Evolutionary conservation across 2,329 filamentous ascomycete genomes (phyloP).

Genomic region (Venturiaceae sp.): DNA sequence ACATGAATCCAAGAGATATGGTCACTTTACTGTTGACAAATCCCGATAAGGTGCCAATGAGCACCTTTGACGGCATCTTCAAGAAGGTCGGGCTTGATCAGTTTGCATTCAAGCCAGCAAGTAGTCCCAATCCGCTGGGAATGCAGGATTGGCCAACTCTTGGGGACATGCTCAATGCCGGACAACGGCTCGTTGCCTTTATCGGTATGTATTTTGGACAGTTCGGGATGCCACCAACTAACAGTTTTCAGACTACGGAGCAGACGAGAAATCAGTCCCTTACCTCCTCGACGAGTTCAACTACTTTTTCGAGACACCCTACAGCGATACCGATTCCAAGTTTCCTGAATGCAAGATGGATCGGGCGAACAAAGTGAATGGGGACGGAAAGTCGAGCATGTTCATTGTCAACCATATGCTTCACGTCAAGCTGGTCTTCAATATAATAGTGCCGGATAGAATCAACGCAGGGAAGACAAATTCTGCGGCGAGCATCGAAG

Average conservation of each 20-base stretch:
- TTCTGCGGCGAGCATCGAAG: conserved; percentile 34
- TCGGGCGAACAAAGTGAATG: conserved; percentile 51
- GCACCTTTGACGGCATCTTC: conserved; percentile 38
- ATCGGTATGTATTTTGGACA: conserved; percentile 38
- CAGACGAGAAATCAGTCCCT: conserved; percentile 25
- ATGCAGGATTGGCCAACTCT: conserved; percentile 59
- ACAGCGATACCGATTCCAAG: conserved; percentile 47
- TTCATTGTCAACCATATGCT: conserved; percentile 76
- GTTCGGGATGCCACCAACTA: neutral
- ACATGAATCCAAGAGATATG: conserved; percentile 60
- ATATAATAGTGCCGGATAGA: conserved; percentile 28
- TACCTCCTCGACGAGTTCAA: conserved; percentile 56
- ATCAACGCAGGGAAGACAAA: conserved; percentile 55
- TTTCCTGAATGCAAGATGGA: conserved; percentile 59
- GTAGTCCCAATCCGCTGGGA: conserved; percentile 27
- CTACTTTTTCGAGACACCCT: conserved; percentile 65
- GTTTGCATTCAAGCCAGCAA: conserved; percentile 41
- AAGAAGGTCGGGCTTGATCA: conserved; percentile 39
- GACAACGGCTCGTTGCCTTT: conserved; percentile 59
- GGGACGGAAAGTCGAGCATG: conserved; percentile 45
- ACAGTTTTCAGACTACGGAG: conserved; percentile 17
- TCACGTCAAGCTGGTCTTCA: conserved; percentile 41
- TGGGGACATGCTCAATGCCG: conserved; percentile 52
- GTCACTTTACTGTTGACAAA: conserved; percentile 68
- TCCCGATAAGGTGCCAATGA: conserved; percentile 47